Percentiles rank a stretch among this genome's conserved stretches.
These are phyloP conservation scores for Sporopachydermia cereana DNA, from an alignment of 1,139 yeast genomes.

Conservation along the genomic window DNA sequence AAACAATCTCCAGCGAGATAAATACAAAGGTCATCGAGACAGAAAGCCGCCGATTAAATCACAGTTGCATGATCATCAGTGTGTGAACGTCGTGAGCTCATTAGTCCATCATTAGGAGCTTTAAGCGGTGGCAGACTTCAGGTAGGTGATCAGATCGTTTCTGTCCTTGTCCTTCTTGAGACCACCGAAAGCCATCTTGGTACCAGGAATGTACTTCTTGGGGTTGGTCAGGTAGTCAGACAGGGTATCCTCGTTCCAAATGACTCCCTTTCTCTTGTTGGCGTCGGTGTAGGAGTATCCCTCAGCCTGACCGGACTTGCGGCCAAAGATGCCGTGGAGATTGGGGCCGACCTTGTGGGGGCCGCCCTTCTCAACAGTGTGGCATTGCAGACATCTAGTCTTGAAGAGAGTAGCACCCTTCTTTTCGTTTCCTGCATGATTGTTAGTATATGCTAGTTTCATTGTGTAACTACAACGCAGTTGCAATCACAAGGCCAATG, in stretches of 20 bases:
- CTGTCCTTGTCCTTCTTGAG: slow-evolving; percentile 98
- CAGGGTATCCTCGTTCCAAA: slow-evolving; percentile 82
- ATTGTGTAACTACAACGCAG: neutral
- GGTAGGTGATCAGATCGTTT: slow-evolving; percentile 90
- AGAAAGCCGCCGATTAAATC: no score
- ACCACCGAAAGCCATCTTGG: slow-evolving; percentile 99
- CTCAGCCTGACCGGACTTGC: slow-evolving; percentile 82
- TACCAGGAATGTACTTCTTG: slow-evolving; percentile 99
- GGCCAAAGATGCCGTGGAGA: slow-evolving; percentile 88
- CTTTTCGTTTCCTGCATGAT: slow-evolving; percentile 66
- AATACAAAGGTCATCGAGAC: no score
- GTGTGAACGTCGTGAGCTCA: no score
- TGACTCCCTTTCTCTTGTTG: slow-evolving; percentile 90
- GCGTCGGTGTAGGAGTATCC: slow-evolving; percentile 98
- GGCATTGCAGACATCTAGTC: slow-evolving; percentile 98
- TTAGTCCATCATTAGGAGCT: no score
- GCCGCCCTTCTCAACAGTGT: slow-evolving; percentile 92
- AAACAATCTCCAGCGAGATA: no score
- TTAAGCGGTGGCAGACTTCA: slow-evolving; percentile 54
- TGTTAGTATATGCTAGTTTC: slow-evolving; percentile 1
- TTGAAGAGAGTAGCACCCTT: slow-evolving; percentile 98
- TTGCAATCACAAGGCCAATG: neutral
- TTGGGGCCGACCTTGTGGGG: slow-evolving; percentile 99
- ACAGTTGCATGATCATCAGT: no score
- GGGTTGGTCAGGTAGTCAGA: slow-evolving; percentile 97